phyloP scores from a whole-genome alignment of 371 early-diverging fungal species.

The Gilbertella persicaria region DNA sequence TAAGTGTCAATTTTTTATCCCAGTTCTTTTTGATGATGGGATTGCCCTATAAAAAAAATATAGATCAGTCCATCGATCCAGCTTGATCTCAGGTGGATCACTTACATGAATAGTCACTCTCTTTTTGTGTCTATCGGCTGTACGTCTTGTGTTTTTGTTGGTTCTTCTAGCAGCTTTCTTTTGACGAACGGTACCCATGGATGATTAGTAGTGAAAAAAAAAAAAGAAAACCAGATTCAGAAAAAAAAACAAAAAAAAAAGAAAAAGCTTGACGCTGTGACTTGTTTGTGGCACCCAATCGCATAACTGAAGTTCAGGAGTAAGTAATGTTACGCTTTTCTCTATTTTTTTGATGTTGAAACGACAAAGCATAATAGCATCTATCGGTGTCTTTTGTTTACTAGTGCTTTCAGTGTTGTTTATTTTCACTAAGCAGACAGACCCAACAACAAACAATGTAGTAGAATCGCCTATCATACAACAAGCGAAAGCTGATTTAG shows the following conservation, averaged over 20 bases:
- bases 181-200: slow-evolving; percentile 48
- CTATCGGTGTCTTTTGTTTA: not conserved
- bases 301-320: no score
- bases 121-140: slow-evolving; percentile 56
- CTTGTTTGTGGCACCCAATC: no score
- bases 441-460: not conserved
- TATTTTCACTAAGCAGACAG: not conserved
- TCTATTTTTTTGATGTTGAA: not conserved
- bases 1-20: slow-evolving; percentile 76
- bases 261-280: not conserved
- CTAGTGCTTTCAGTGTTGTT: not conserved
- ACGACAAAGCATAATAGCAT: not conserved
- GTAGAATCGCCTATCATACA: not conserved
- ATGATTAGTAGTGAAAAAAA: not conserved
- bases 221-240: slow-evolving; percentile 6
- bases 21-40: slow-evolving; percentile 69
- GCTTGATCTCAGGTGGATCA: no score
- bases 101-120: slow-evolving; percentile 54
- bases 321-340: not conserved
- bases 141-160: slow-evolving; percentile 51
- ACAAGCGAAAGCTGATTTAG: not conserved
- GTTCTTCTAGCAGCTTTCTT: slow-evolving; percentile 33
- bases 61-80: no score
- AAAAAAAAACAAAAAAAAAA: slow-evolving; percentile 4
- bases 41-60: slow-evolving; percentile 39